Evolutionary conservation across 2,329 filamentous ascomycete genomes (phyloP).

Genomic region (Fusarium keratoplasticum): DNA sequence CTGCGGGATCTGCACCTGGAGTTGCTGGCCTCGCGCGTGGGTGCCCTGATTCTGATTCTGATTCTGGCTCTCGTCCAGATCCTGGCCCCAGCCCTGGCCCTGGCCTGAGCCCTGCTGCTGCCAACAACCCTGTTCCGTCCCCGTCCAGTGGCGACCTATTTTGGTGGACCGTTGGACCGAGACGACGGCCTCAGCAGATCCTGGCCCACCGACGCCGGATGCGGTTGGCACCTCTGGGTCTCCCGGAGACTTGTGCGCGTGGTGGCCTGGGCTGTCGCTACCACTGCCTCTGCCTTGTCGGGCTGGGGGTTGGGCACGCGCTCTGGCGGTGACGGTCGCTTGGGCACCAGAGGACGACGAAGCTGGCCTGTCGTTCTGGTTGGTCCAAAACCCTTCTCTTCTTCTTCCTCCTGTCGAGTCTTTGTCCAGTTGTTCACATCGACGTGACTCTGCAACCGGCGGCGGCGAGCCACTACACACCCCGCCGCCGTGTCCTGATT

Average conservation of each 20-base stretch:
- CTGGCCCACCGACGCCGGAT: slow-evolving; percentile 35
- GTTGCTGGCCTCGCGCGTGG: slow-evolving; percentile 39
- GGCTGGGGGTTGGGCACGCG: slow-evolving; percentile 31
- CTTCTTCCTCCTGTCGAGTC: slow-evolving; percentile 4
- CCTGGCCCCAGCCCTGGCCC: slow-evolving; percentile 33
- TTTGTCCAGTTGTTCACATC: slow-evolving; percentile 6
- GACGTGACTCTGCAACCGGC: slow-evolving; percentile 29
- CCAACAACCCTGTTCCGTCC: slow-evolving; percentile 28
- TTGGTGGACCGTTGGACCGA: slow-evolving; percentile 43
- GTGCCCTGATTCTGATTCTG: slow-evolving; percentile 37
- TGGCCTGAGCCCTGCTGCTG: slow-evolving; percentile 33
- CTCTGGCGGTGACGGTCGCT: slow-evolving; percentile 41
- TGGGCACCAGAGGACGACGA: slow-evolving; percentile 26
- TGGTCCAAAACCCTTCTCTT: slow-evolving; percentile 7
- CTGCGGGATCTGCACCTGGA: slow-evolving; percentile 42
- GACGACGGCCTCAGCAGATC: slow-evolving; percentile 29
- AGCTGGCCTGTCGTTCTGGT: slow-evolving; percentile 12
- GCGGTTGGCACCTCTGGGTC: slow-evolving; percentile 35
- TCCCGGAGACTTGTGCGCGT: slow-evolving; percentile 24
- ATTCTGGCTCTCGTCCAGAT: not conserved
- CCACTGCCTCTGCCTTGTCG: slow-evolving; percentile 23
- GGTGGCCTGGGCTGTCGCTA: not conserved
- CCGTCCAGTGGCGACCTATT: slow-evolving; percentile 34
- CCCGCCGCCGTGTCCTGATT: slow-evolving; percentile 18
- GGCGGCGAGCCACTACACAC: slow-evolving; percentile 35